Percentiles rank a stretch among this genome's conserved stretches.
phyloP scores from a whole-genome alignment of 2,329 filamentous ascomycete genomes.

The Fusarium metavorans region DNA sequence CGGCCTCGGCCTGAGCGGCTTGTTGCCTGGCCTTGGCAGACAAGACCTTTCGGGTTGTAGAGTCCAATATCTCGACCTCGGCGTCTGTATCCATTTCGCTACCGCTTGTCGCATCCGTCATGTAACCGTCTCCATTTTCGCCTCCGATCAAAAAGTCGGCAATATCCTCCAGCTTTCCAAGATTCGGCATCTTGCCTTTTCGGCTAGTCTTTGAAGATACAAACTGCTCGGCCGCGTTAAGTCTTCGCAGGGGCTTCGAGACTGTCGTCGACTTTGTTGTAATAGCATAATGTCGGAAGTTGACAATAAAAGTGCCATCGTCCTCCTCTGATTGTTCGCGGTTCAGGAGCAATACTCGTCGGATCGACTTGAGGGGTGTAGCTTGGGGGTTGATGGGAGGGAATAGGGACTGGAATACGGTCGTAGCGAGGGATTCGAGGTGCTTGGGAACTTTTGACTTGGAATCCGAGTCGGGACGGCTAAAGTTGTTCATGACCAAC shows the following conservation, averaged over 20 bases:
- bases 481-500: constrained; percentile 99
- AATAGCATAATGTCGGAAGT: constrained; percentile 94
- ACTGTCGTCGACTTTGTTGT: constrained; percentile 88
- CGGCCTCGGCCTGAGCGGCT: constrained; percentile 53
- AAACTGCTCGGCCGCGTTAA: constrained; percentile 88
- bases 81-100: constrained; percentile 95
- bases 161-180: constrained; percentile 91
- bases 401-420: constrained; percentile 95
- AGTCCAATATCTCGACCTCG: constrained; percentile 87
- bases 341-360: constrained; percentile 89
- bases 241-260: constrained; percentile 83
- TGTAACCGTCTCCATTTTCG: constrained; percentile 81
- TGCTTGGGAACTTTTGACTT: constrained; percentile 86
- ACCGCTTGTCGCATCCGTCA: constrained; percentile 85
- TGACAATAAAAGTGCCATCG: constrained; percentile 82
- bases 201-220: constrained; percentile 69
- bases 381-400: constrained; percentile 93
- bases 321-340: constrained; percentile 73
- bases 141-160: constrained; percentile 93
- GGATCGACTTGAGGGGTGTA: constrained; percentile 91
- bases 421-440: constrained; percentile 91
- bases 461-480: constrained; percentile 70
- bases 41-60: constrained; percentile 71
- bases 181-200: constrained; percentile 83
- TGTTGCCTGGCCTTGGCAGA: constrained; percentile 62